Evolutionary conservation across 1,284 basidiomycete species (phyloP), one percentile per base, ranked within the genome.

Genomic region (Erythrobasidium hasegawianum): DNA sequence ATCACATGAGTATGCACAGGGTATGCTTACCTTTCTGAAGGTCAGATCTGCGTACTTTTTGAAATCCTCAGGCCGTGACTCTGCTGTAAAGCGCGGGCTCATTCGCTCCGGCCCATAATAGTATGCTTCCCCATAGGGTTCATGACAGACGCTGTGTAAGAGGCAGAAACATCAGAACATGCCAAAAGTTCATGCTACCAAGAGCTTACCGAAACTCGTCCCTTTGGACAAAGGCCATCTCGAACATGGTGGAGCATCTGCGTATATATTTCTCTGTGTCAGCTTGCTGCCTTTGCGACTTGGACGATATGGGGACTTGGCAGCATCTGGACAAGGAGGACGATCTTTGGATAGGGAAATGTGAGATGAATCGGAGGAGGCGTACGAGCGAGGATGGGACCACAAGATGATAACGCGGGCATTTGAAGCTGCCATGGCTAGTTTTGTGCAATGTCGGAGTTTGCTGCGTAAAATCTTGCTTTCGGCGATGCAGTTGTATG

Each of bases 221-320:
- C 0, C 64, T 39, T 13, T 59, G 59, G 4, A 73, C 57, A 27
- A 73, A 40, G 49, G 64, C 65, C 45, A 67, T 68, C 47, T 73
- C 72, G 56, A 73, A 72, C 70, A 72, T 72, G 61, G 72, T 72
- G 1, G 65, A 67, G 54, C 57, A 59, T 59, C 64, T 67, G 57
- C 20, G 22, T n/a, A 24, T 20, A 40, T 16, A 16, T 1, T 5
- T 14, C 10, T 13, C n/a, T n/a, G n/a, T n/a, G n/a, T n/a, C 24
- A 64, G 24, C 27, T 5, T 13, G 38, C 14, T 29, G 13, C 24
- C 29, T 29, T 11, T 53, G 57, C 20, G 27, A 49, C 26, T 18
- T 14, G n/a, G 27, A 38, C 2, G 4, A 20, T 1, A 49, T 29
- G 13, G 40, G 26, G 59, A n/a, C 61, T 52, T 54, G 41, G 41